Conservation (phyloP, 352 stramenopile species). For the Pythium vanterpoolii region DNA sequence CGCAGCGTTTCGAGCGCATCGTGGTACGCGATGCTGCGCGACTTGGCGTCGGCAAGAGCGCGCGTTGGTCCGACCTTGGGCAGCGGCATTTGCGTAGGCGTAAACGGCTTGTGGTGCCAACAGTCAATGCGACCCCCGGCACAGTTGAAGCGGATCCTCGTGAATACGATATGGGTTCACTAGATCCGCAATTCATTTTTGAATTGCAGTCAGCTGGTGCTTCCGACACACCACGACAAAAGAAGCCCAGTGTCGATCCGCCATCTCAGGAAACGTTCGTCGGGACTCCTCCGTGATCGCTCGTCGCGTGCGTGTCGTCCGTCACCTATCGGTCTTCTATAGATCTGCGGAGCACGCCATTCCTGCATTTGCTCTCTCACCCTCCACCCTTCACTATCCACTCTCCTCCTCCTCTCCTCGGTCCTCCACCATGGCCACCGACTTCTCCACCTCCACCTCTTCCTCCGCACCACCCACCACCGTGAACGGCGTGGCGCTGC, state of each 20-base stretch:
- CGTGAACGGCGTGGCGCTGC: slow-evolving; percentile 23
- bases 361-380: not conserved
- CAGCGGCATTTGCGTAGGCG: not conserved
- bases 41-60: not conserved
- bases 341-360: too few relatives aligned
- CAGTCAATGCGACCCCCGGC: not conserved
- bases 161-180: slow-evolving; percentile 12
- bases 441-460: not conserved
- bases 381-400: too few relatives aligned
- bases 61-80: not conserved
- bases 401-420: too few relatives aligned
- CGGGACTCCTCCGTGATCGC: slow-evolving; percentile 17
- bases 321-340: not conserved
- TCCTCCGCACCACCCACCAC: not conserved
- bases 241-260: slow-evolving; percentile 8
- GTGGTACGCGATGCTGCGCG: slow-evolving; percentile 7
- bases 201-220: slow-evolving; percentile 1
- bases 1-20: slow-evolving; percentile 31
- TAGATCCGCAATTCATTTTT: slow-evolving; percentile 16
- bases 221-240: not conserved
- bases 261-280: slow-evolving; percentile 11
- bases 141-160: not conserved
- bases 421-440: slow-evolving; percentile 14
- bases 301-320: slow-evolving; percentile 3
- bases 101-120: too few relatives aligned